A percentile compares a stretch with the other conserved stretches of the same genome.
These are phyloP conservation scores for Talaromyces sp. DNA, from an alignment of 2,329 filamentous ascomycete genomes.

Conservation along the genomic window DNA sequence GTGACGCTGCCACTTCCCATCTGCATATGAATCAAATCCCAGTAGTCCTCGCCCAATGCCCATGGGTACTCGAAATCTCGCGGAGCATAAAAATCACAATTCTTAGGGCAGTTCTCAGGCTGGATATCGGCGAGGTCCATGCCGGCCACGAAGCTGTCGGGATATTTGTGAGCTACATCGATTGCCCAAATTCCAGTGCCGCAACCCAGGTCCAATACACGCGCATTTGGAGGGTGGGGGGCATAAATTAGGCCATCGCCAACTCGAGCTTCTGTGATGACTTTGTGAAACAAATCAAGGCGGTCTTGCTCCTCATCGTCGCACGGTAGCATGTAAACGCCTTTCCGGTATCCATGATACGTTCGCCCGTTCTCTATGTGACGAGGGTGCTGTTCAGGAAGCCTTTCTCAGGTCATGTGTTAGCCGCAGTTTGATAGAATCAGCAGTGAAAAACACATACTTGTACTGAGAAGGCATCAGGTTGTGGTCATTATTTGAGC, in stretches of 20 bases:
- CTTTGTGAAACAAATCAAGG: constrained; percentile 77
- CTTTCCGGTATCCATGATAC: constrained; percentile 65
- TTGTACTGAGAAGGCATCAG: constrained; percentile 16
- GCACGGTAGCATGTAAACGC: constrained; percentile 72
- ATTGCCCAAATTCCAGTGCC: constrained; percentile 92
- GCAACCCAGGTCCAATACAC: constrained; percentile 68
- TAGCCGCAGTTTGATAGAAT: neutral
- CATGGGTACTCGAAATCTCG: constrained; percentile 78
- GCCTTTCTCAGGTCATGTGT: constrained; percentile 23
- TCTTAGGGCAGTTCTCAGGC: constrained; percentile 66
- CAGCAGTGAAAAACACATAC: constrained; percentile 3
- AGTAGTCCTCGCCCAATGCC: constrained; percentile 64
- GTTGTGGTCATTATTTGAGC: neutral
- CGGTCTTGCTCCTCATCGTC: constrained; percentile 75
- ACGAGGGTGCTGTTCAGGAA: constrained; percentile 36
- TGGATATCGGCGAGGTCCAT: constrained; percentile 62
- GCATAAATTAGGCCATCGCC: constrained; percentile 43
- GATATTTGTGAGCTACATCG: constrained; percentile 71
- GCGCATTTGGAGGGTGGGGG: constrained; percentile 40
- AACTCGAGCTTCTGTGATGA: constrained; percentile 64
- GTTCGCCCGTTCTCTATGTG: constrained; percentile 66
- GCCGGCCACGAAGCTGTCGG: constrained; percentile 57
- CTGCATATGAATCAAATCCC: constrained; percentile 80
- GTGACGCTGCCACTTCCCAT: constrained; percentile 74
- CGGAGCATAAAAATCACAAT: constrained; percentile 63